Percentiles rank a stretch among this genome's conserved stretches.
Conservation (phyloP, 495 filamentous ascomycete genomes). For the Penicillium mononematosum region DNA sequence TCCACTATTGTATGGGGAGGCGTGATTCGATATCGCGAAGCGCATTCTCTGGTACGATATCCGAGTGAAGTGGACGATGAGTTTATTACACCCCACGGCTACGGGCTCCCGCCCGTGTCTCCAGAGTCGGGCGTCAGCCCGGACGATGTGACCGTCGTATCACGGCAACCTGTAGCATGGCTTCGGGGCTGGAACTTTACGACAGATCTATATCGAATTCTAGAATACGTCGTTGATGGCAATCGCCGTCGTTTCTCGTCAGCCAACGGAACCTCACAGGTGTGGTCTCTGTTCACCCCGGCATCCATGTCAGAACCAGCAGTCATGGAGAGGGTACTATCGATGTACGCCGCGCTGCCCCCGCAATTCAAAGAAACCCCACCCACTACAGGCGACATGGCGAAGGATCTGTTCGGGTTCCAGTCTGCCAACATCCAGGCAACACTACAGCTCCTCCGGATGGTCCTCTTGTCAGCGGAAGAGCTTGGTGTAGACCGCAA, state of each 20-base stretch:
- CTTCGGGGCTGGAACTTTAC: constrained; percentile 53
- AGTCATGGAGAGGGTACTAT: constrained; percentile 40
- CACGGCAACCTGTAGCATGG: constrained; percentile 37
- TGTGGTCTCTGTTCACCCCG: constrained; percentile 29
- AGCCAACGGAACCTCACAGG: constrained; percentile 29
- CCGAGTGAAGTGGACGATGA: constrained; percentile 48
- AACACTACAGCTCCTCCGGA: constrained; percentile 50
- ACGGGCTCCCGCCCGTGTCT: constrained; percentile 22
- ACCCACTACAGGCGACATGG: constrained; percentile 31
- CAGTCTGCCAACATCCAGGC: constrained; percentile 55
- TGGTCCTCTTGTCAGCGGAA: constrained; percentile 46
- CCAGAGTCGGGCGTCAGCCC: constrained; percentile 12
- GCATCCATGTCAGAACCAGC: constrained; percentile 29
- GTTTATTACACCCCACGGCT: constrained; percentile 31
- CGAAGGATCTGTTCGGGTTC: constrained; percentile 44
- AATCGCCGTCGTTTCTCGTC: constrained; percentile 30
- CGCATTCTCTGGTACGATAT: constrained; percentile 43
- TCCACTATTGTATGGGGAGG: constrained; percentile 48
- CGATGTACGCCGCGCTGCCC: constrained; percentile 41
- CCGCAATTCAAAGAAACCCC: constrained; percentile 38
- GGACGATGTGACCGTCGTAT: constrained; percentile 13
- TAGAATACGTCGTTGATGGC: constrained; percentile 46
- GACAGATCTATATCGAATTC: constrained; percentile 50
- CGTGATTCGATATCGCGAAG: constrained; percentile 45
- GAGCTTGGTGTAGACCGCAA: constrained; percentile 43